A percentile compares a stretch with the other conserved stretches of the same genome.
Conservation (phyloP, 768 basidiomycete genomes). For the Boletus reticulatus region DNA sequence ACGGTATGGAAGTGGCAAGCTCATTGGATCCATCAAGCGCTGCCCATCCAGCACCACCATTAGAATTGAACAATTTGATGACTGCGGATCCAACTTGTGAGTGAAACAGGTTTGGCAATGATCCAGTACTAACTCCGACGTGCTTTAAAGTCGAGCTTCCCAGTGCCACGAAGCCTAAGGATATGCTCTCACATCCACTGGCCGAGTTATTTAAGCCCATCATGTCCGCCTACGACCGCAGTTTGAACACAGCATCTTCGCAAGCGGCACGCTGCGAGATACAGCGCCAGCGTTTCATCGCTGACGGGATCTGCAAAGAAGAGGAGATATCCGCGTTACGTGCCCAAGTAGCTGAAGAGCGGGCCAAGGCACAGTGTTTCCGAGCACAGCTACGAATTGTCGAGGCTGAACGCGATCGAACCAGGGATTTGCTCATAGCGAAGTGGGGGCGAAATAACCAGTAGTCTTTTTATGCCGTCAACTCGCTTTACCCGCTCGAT, state of each 20-base stretch:
- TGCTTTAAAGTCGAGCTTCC: background rate
- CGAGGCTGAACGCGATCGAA: conserved; percentile 5
- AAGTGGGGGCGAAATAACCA: conserved; percentile 2
- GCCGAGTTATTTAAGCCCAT: conserved; percentile 8
- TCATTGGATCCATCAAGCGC: background rate
- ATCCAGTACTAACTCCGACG: background rate
- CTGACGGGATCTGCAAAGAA: conserved; percentile 3
- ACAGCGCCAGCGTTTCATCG: conserved; percentile 6
- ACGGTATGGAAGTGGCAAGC: conserved; percentile 1
- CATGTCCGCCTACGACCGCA: conserved; percentile 8
- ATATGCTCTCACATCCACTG: conserved; percentile 4
- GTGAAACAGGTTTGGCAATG: background rate
- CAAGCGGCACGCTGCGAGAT: conserved; percentile 11
- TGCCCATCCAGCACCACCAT: background rate
- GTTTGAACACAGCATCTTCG: background rate
- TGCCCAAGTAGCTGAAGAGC: conserved; percentile 6
- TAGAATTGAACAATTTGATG: background rate
- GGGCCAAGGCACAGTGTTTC: conserved; percentile 4
- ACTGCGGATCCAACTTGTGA: background rate
- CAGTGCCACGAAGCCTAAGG: background rate
- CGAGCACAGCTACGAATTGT: conserved; percentile 1
- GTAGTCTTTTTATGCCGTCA: background rate
- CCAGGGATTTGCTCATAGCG: conserved; percentile 6
- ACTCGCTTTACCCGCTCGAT: background rate
- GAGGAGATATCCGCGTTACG: conserved; percentile 2